Evolutionary conservation across 192 early-diverging fungal genomes (phyloP), one percentile per base, ranked within the genome.

Genomic region (Oehlia diaphana): DNA sequence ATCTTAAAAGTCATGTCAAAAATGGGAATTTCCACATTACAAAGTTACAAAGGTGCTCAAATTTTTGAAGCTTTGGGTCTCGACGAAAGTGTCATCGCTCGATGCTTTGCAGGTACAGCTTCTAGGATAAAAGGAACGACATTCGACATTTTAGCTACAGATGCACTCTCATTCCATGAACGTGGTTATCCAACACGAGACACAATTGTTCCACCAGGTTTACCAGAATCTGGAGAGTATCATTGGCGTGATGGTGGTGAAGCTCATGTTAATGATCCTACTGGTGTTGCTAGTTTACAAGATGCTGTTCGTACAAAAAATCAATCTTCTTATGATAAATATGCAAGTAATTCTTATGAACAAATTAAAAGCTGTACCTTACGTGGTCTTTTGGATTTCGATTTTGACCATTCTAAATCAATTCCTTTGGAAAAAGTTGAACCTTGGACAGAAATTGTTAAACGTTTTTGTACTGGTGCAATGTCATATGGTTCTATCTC

Each of bases 401-500:
- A 94, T 79, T 92, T 84, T 78, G 93, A 92, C 31, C 90, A 90
- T 73, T 83, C 87, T 23, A 90, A 83, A 77, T 79, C 93, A 14
- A 91, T 99, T 70, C 92, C 97, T 4, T 79, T 99, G 13, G 97
- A 98, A 23, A 93, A 98, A 79, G 98, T 99, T 33, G 98, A 99
- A 89, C 92, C 96, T 67, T 99, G 98, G 98, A 96, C 93, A n/a
- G 84, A 86, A 50, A 97, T 99, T 85, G 96, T 96, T 67, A 94
- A 92, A 90, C 92, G 98, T 23, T 99, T 97, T 88, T 94, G 93
- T 83, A 99, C 98, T 31, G 98, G 98, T 70, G 98, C 96, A 71
- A 99, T 99, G 96, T 96, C 95, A 31, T 99, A 98, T 80, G 98
- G 98, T 42, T 97, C 96, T 26, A 98, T 99, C 80, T 97, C 96